Evolutionary conservation across 208 protist genomes (phyloP).

Genomic region (Borovskyia barvae): DNA sequence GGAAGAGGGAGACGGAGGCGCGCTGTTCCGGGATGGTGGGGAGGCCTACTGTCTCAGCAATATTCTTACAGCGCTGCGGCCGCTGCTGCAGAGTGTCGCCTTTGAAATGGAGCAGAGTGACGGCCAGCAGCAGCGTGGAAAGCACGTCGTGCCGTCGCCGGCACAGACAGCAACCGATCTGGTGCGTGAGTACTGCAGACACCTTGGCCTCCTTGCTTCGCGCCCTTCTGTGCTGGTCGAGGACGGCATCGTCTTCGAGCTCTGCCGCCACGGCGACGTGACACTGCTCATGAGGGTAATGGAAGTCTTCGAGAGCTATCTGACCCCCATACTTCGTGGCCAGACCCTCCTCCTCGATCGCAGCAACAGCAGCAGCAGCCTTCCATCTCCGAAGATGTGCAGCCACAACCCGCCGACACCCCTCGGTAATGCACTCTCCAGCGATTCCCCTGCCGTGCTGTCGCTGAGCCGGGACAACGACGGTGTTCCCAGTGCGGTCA

Average conservation of each 20-base stretch:
- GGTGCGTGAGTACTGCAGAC: slow-evolving; percentile 28
- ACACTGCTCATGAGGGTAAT: slow-evolving; percentile 37
- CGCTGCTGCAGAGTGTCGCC: slow-evolving; percentile 29
- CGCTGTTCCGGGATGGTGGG: slow-evolving; percentile 24
- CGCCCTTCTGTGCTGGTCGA: slow-evolving; percentile 48
- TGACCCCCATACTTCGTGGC: slow-evolving; percentile 56
- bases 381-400: slow-evolving; percentile 18
- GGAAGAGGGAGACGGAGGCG: no score
- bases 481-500: slow-evolving; percentile 9
- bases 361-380: slow-evolving; percentile 7
- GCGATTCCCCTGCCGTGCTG: neutral
- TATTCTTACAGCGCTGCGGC: slow-evolving; percentile 20
- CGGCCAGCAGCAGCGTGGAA: neutral
- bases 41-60: slow-evolving; percentile 33
- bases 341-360: slow-evolving; percentile 36
- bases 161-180: slow-evolving; percentile 17
- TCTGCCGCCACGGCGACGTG: slow-evolving; percentile 52
- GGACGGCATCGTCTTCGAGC: slow-evolving; percentile 30
- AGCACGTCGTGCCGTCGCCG: slow-evolving; percentile 2
- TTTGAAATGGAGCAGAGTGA: slow-evolving; percentile 18
- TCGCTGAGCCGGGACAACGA: slow-evolving; percentile 7
- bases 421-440: neutral
- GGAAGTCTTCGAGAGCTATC: slow-evolving; percentile 40
- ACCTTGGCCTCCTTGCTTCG: slow-evolving; percentile 22
- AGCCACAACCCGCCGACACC: neutral